Base-by-base conservation (phyloP, 495 filamentous ascomycete species). In the Penicillium lividum region DNA sequence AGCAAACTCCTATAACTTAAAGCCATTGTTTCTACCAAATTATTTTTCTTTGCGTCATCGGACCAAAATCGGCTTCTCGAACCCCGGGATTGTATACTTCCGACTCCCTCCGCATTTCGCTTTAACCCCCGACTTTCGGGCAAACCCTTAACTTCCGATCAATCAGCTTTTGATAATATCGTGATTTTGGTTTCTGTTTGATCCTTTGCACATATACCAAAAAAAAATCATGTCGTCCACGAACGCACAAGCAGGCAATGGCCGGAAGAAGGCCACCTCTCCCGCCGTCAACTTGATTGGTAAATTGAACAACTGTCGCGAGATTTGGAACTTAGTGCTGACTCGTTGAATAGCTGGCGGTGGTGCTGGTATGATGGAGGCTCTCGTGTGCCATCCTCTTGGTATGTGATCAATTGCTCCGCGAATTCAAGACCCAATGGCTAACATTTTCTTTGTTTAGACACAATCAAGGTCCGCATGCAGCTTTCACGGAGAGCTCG, bases 391-490 rank as follows among this genome's bases (percentile, higher is more conserved):
- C 76, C 95, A 99, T 80, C 95, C 95, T 56, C 82, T 99, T 31
- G 91, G 91, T 95, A 82, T 61, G 82, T 73, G 8, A 81, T 62
- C 80, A 72, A 8, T n/a, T 58, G 16, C 13, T 27, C 36, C 16
- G 25, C 16, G 31, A 48, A 40, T 45, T 30, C 31, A 54, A 49
- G 31, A 55, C 7, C 7, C 38, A 16, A 40, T 40, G 15, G 53
- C 63, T 70, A 54, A 75, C 60, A 49, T 59, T 60, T 40, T 38
- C n/a, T 45, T 36, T 27, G 4, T 36, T 38, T 67, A 88, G 93
- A 97, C 70, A 97, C 92, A 28, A 93, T 97, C 80, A 97, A 99
- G 85, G 95, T 99, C 53, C 95, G 95, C 61, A 99, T 99, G 95
- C 95, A 99, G 78, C 87, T 99, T 31, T 98, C 94, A 31, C 82